Conservation (phyloP, 2,329 filamentous ascomycete species). For the Clarireedia sp. region DNA sequence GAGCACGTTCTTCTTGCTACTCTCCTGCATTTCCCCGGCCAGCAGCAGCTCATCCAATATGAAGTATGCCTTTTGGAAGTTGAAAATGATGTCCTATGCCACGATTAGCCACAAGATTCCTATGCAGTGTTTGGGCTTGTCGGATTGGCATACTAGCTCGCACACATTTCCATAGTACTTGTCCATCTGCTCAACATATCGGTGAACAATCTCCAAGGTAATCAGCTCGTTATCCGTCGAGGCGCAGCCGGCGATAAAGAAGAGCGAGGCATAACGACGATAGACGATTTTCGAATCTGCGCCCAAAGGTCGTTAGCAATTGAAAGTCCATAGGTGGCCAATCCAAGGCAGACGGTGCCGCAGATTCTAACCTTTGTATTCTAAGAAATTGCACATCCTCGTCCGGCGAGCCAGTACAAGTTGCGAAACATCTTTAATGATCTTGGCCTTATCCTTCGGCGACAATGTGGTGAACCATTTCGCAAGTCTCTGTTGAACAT, state of each 20-base stretch:
- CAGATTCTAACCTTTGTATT: constrained; percentile 76
- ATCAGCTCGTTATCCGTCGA: constrained; percentile 98
- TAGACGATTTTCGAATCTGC: constrained; percentile 97
- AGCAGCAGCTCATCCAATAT: constrained; percentile 94
- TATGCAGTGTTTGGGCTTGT: neutral
- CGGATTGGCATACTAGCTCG: constrained; percentile 51
- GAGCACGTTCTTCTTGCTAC: constrained; percentile 97
- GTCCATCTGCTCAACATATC: constrained; percentile 99
- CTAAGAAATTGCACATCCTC: constrained; percentile 99
- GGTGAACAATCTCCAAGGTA: constrained; percentile 95
- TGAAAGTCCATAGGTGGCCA: too few relatives aligned
- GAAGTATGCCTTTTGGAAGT: constrained; percentile 99
- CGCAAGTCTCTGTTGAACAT: constrained; percentile 68
- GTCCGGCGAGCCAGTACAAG: constrained; percentile 91
- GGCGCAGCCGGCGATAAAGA: constrained; percentile 96
- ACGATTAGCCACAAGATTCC: neutral
- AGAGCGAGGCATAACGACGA: constrained; percentile 94
- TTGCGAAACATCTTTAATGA: constrained; percentile 98
- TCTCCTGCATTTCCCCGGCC: constrained; percentile 95
- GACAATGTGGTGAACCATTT: constrained; percentile 99
- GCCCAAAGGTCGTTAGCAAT: constrained; percentile 18
- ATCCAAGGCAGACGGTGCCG: too few relatives aligned
- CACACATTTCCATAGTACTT: constrained; percentile 99
- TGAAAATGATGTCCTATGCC: constrained; percentile 62
- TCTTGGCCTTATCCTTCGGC: constrained; percentile 98